phyloP scores from a whole-genome alignment of 805 yeast genomes.

The Pichia heedii region DNA sequence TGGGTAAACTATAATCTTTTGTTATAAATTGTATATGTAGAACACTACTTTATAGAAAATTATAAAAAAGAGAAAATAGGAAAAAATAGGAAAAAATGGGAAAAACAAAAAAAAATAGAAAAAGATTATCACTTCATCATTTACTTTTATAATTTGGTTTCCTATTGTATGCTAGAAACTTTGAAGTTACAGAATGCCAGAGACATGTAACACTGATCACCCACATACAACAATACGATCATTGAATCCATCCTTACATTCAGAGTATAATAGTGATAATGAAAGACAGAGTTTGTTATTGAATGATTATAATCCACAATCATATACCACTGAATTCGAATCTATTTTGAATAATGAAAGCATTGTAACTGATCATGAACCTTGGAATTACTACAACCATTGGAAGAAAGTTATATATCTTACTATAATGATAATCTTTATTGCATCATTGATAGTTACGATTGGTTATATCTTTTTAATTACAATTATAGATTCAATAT shows the following conservation, averaged over 20 bases:
- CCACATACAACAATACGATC: too few species aligned
- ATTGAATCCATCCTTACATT: too few species aligned
- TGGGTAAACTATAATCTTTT: conserved; percentile 6
- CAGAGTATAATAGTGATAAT: too few species aligned
- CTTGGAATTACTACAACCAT: not conserved
- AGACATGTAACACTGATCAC: too few species aligned
- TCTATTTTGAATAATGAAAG: not conserved
- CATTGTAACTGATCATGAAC: not conserved
- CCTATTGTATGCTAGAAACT: too few species aligned
- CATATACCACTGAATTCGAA: not conserved
- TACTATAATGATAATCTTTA: too few species aligned
- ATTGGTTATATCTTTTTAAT: not conserved
- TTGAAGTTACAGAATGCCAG: too few species aligned
- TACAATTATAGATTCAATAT: not conserved
- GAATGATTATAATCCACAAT: not conserved
- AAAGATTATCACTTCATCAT: not conserved
- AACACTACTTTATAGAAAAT: not conserved
- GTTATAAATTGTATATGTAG: not conserved
- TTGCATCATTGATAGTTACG: not conserved
- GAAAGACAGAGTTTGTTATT: not conserved
- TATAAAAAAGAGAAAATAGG: not conserved
- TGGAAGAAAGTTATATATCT: not conserved
- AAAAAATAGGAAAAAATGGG: too few species aligned
- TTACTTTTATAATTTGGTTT: too few species aligned
- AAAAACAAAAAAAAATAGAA: too few species aligned